These are phyloP conservation scores for Astragalus glycyphyllos DNA, from an alignment of 306 rosid species.

Conservation along the genomic window DNA sequence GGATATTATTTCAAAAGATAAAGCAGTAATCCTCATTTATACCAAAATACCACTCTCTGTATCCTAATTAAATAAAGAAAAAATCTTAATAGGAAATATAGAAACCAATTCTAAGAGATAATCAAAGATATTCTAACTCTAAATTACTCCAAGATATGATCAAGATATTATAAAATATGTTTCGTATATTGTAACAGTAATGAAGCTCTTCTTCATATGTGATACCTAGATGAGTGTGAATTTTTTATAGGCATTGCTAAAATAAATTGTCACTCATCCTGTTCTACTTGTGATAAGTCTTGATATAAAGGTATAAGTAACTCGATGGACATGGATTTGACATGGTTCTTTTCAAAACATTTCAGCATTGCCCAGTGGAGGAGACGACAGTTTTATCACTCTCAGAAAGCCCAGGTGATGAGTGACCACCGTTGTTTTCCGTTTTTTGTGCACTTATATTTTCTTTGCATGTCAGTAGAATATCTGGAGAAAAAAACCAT, in stretches of 20 bases:
- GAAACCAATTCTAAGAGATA: background rate
- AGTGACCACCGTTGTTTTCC: constrained; percentile 28
- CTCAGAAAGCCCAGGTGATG: constrained; percentile 82
- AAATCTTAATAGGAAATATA: background rate
- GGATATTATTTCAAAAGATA: background rate
- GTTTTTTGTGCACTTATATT: constrained; percentile 31
- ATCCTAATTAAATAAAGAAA: constrained; percentile 13
- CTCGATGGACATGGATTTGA: constrained; percentile 37
- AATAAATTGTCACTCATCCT: constrained; percentile 24
- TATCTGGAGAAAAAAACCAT: constrained; percentile 13
- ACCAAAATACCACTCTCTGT: background rate
- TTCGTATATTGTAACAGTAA: background rate
- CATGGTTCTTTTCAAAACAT: constrained; percentile 38
- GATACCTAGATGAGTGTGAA: constrained; percentile 21
- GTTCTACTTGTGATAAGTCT: constrained; percentile 29
- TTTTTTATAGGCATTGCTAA: constrained; percentile 14
- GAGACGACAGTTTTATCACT: constrained; percentile 80
- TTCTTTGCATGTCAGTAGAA: constrained; percentile 14
- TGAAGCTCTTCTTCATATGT: background rate
- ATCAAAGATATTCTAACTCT: background rate
- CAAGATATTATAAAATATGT: background rate
- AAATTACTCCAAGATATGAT: background rate
- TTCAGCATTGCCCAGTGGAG: constrained; percentile 65
- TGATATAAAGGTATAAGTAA: background rate
- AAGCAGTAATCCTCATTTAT: background rate